Conservation (phyloP, 257 asterid species). For the Solanum tarijense region DNA sequence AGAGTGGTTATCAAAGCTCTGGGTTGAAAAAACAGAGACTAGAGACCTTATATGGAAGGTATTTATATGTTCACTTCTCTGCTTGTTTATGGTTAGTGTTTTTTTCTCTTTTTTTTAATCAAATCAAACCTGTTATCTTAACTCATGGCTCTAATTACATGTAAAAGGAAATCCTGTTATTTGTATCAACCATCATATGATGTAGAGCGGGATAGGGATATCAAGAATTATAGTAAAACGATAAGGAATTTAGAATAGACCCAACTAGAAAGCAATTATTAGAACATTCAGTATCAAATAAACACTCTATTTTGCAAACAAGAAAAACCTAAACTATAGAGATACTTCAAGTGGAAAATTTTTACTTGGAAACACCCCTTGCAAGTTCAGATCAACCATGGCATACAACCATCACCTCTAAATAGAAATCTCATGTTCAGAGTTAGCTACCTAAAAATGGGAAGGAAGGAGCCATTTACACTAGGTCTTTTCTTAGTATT, state of each 20-base stretch:
- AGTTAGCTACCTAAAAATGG: not conserved
- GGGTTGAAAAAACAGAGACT: constrained; percentile 61
- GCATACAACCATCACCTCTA: not conserved
- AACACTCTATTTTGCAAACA: not conserved
- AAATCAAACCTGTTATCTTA: not conserved
- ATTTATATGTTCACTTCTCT: constrained; percentile 11
- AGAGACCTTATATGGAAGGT: constrained; percentile 96
- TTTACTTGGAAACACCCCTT: not conserved
- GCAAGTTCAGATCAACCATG: not conserved
- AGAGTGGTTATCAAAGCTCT: constrained; percentile 79
- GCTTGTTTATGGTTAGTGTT: constrained; percentile 1
- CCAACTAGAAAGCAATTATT: not conserved
- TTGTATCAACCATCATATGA: not conserved
- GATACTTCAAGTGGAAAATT: not conserved
- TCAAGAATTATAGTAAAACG: not conserved
- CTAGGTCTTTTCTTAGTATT: not conserved
- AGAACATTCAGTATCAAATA: not conserved
- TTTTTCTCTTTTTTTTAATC: not conserved
- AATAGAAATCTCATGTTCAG: not conserved
- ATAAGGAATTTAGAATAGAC: not conserved
- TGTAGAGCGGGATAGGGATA: not conserved
- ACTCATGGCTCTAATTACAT: not conserved
- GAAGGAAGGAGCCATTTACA: not conserved
- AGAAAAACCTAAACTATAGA: not conserved
- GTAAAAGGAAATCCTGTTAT: not conserved